Evolutionary conservation across 1,284 basidiomycete species (phyloP).

Genomic region (Cutaneotrichosporon mucoides): DNA sequence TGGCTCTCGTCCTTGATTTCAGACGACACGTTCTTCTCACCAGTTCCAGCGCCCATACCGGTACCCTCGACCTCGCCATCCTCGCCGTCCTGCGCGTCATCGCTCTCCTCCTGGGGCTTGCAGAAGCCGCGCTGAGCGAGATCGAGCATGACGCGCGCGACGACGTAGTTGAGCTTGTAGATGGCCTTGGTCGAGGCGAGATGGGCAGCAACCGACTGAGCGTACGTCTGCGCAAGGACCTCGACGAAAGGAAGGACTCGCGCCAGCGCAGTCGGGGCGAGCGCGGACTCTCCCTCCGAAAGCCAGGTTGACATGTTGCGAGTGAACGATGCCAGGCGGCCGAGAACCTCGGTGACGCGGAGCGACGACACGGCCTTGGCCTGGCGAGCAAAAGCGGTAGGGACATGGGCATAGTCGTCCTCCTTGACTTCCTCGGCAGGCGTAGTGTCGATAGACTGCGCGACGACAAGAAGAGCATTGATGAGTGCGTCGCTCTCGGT

Average conservation of each 20-base stretch:
- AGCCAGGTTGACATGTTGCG: conserved; percentile 13
- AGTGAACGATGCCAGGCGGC: conserved; percentile 31
- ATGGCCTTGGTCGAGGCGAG: conserved; percentile 59
- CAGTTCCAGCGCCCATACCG: conserved; percentile 80
- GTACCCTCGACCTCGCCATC: conserved; percentile 61
- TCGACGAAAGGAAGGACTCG: conserved; percentile 48
- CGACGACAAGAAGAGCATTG: conserved; percentile 60
- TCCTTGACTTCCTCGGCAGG: conserved; percentile 21
- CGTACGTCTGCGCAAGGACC: conserved; percentile 60
- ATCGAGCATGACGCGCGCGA: conserved; percentile 68
- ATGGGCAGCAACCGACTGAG: conserved; percentile 20
- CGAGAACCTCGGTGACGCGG: conserved; percentile 38
- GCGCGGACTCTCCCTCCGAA: conserved; percentile 8
- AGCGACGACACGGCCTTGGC: conserved; percentile 28
- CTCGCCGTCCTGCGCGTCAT: conserved; percentile 54
- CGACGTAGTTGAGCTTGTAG: conserved; percentile 78
- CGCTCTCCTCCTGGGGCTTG: conserved; percentile 68
- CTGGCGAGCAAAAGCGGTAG: conserved; percentile 27
- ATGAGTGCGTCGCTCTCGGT: conserved; percentile 53
- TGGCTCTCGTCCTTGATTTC: conserved; percentile 94
- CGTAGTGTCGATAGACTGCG: conserved; percentile 57
- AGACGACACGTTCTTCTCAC: conserved; percentile 80
- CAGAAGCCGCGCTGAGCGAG: conserved; percentile 88
- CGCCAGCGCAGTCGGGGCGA: conserved; percentile 23
- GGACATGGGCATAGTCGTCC: conserved; percentile 39